These are phyloP conservation scores for Capsicum baccatum DNA, from an alignment of 257 asterid genomes.

Conservation along the genomic window DNA sequence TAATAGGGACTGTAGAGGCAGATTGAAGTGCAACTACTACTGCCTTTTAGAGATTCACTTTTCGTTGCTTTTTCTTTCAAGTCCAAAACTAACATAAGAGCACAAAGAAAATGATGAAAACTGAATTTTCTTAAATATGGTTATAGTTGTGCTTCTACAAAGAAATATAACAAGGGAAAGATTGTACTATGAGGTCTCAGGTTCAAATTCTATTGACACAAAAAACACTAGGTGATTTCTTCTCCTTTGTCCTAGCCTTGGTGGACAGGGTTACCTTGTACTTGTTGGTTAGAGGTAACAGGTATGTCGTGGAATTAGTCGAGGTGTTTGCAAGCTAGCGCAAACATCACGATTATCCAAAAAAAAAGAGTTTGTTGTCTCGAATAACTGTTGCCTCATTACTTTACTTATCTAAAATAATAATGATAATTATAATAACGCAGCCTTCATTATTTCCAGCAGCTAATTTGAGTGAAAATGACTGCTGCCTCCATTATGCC, in stretches of 20 bases:
- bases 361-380: not conserved
- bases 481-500: not conserved
- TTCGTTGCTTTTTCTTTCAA: slow-evolving; percentile 22
- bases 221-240: not conserved
- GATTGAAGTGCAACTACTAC: slow-evolving; percentile 17
- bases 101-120: slow-evolving; percentile 19
- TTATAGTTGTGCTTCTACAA: not conserved
- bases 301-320: not conserved
- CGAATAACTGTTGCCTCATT: not conserved
- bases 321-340: not conserved
- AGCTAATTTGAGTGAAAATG: not conserved
- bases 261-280: not conserved
- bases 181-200: not conserved
- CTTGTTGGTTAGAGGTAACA: not conserved
- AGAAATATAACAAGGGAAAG: not conserved
- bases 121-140: not conserved
- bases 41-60: not conserved
- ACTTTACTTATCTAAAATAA: not conserved
- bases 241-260: not conserved
- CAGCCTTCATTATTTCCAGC: not conserved
- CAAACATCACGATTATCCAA: not conserved
- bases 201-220: not conserved
- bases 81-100: not conserved
- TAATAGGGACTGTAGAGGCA: slow-evolving; percentile 1
- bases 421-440: not conserved